Base-by-base conservation (phyloP, 2,329 filamentous ascomycete genomes). In the Beauveria medogensis region DNA sequence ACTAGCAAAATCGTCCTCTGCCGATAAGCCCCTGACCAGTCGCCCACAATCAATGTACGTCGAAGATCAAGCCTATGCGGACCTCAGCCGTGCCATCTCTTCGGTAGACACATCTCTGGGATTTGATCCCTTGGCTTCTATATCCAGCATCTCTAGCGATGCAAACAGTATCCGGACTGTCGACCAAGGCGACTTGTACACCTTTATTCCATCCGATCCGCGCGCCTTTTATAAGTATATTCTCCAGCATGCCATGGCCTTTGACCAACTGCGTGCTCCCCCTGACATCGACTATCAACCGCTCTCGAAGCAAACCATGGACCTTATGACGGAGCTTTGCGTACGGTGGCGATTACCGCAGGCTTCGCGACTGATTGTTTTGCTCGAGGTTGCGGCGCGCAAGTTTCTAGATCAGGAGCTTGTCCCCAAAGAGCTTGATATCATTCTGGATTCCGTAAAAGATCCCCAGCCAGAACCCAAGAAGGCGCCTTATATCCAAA, bases 341-440 rank as follows among this genome's bases (percentile, higher is more conserved):
- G 78, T 91, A 64, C 86, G 92, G 68, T 99, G 94, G 94, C 87
- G 94, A 55, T 82, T 99, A 64, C 92, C 93, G 2, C 86, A 88
- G 65, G 91, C 87, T 69, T 91, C 91, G 3, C 84, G 92, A 50
- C 80, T 91, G 56, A 85, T 96, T 6, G 75, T 93, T 6, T 87
- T 96, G 67, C 76, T 97, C 41, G 94, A 97, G 75, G 89, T 95
- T 60, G 83, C 91, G 7, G 83, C 88, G 24, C 88, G 92, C 68
- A 94, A 94, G 72, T 97, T 92, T 69, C 77, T 91, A 51, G 89
- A 96, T 66, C 86, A 90, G 65, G 89, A 96, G 68, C 85, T 96
- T 62, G 82, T 84, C 16, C 83, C 94, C 14, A 87, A 93, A 67
- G 92, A 90, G 55, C 77, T 97, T 54, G 92, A 96, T 74, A 82